phyloP scores from a whole-genome alignment of 192 early-diverging fungal genomes.

The Obelidium mucronatum region DNA sequence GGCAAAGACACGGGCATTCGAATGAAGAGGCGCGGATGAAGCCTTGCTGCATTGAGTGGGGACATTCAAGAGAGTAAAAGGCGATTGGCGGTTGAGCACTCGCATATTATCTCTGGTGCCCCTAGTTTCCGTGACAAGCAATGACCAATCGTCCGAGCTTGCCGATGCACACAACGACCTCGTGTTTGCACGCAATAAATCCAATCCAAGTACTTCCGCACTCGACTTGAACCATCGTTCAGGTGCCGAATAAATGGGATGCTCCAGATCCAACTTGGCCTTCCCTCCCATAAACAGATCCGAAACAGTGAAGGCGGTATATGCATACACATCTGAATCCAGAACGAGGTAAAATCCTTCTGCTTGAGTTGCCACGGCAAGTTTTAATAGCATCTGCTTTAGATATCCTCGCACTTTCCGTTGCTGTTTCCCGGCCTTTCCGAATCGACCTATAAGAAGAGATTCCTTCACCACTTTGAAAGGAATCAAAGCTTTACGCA shows the following conservation, averaged over 20 bases:
- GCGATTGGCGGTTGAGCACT: neutral
- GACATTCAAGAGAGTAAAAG: neutral
- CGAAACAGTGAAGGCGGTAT: neutral
- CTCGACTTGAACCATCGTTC: neutral
- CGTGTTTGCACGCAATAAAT: neutral
- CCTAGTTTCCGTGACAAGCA: neutral
- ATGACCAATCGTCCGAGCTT: neutral
- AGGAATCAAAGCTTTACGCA: neutral
- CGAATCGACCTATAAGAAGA: neutral
- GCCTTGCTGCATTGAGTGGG: neutral
- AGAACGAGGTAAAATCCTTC: neutral
- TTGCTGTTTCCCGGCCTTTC: neutral
- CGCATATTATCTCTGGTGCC: neutral
- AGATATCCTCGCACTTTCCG: neutral
- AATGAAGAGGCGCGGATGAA: neutral
- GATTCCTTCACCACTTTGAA: neutral
- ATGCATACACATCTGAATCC: slow-evolving; percentile 9
- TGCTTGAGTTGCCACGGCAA: neutral
- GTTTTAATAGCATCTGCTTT: slow-evolving; percentile 3
- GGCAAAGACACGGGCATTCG: neutral
- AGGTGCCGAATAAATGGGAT: neutral
- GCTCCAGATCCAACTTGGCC: neutral
- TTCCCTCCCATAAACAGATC: neutral
- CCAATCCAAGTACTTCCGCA: neutral
- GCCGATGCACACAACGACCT: neutral